Conservation (phyloP, 2,329 filamentous ascomycete species). For the Paracamarosporium sp. region DNA sequence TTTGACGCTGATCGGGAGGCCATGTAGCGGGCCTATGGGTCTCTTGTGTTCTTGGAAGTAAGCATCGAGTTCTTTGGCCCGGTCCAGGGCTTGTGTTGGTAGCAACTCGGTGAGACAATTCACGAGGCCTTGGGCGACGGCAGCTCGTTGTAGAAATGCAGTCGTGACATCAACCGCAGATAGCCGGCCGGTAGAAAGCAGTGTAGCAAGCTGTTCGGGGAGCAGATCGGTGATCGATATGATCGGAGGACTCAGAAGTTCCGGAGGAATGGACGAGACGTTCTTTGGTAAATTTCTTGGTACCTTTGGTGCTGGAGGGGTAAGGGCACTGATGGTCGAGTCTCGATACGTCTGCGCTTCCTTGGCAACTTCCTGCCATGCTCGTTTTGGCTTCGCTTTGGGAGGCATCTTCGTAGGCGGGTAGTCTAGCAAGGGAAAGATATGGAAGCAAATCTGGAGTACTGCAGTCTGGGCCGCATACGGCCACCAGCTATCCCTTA, state of each 20-base stretch:
- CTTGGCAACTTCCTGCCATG: conserved; percentile 34
- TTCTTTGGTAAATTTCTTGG: conserved; percentile 28
- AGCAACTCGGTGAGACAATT: conserved; percentile 36
- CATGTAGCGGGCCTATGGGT: conserved; percentile 55
- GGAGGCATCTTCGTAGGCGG: conserved; percentile 6
- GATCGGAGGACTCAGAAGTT: conserved; percentile 18
- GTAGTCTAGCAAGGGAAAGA: background rate
- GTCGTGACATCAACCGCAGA: conserved; percentile 31
- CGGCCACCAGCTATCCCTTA: background rate
- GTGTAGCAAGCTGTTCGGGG: conserved; percentile 26
- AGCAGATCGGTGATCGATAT: conserved; percentile 27
- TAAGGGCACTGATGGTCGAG: conserved; percentile 25
- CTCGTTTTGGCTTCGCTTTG: conserved; percentile 13
- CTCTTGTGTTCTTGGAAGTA: conserved; percentile 44
- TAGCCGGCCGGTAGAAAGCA: conserved; percentile 25
- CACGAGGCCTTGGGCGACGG: conserved; percentile 32
- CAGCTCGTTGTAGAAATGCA: conserved; percentile 34
- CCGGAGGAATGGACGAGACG: conserved; percentile 22
- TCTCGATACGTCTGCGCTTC: conserved; percentile 37
- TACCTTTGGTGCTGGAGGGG: conserved; percentile 23
- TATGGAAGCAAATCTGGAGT: background rate
- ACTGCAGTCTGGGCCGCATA: background rate
- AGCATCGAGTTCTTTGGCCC: conserved; percentile 51
- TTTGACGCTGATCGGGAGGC: conserved; percentile 60
- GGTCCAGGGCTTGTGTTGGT: conserved; percentile 43